phyloP scores from a whole-genome alignment of 139 green algal species.

The Edaphochlamys debaryana region DNA sequence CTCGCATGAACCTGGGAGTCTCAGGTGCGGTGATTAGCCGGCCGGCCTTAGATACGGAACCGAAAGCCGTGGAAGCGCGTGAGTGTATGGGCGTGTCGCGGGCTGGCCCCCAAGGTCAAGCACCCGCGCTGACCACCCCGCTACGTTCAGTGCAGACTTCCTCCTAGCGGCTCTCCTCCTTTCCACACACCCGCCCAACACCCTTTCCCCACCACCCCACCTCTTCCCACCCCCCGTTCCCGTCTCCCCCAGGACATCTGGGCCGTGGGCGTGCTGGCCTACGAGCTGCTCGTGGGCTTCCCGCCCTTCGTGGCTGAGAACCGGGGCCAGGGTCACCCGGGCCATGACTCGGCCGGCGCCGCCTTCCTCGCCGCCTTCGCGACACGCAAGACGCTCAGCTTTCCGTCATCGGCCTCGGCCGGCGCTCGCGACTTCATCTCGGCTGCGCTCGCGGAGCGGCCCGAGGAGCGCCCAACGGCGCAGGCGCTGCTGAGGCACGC shows the following conservation, averaged over 20 bases:
- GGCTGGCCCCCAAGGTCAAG: too few species aligned
- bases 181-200: background rate
- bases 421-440: conserved; percentile 44
- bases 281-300: conserved; percentile 53
- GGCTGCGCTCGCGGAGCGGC: conserved; percentile 42
- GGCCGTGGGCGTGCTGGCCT: conserved; percentile 52
- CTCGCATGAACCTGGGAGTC: too few species aligned
- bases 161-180: too few species aligned
- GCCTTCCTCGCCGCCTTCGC: conserved; percentile 8
- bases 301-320: conserved; percentile 51
- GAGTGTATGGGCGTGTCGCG: too few species aligned
- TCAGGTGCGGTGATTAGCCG: too few species aligned
- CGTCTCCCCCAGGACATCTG: conserved; percentile 58
- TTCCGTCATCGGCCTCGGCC: background rate
- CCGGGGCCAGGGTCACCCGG: background rate
- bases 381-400: background rate
- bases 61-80: too few species aligned
- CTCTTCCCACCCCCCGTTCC: too few species aligned
- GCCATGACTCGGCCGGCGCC: background rate
- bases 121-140: too few species aligned
- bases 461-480: conserved; percentile 43
- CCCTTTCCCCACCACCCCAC: too few species aligned
- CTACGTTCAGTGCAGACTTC: background rate
- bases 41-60: too few species aligned
- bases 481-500: conserved; percentile 53